Evolutionary conservation across 179 eudicot genomes (phyloP), one percentile per base, ranked within the genome.

Genomic region (Beta corolliflora): DNA sequence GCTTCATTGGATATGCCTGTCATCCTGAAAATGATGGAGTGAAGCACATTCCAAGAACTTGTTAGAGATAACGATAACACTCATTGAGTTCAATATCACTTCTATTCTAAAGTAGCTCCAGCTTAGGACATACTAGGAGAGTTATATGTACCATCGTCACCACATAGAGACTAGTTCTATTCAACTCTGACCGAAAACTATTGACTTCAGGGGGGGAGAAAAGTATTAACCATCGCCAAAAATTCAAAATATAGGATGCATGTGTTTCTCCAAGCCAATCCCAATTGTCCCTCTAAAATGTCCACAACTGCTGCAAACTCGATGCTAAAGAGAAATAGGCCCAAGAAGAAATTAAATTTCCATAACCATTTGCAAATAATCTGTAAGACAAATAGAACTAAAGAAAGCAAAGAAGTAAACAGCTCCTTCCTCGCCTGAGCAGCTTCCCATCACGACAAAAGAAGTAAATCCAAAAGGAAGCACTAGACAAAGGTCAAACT

Each of bases 1-100:
- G 98, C 95, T 69, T 83, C 99, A 89, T 95, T 95, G 70, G 98
- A 95, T 85, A 95, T 94, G 84, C 99, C 70, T 85, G 82, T 95
- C 98, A 89, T 95, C 98, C 99, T 95, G 86, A 81, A 82, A 60
- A 76, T 56, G 23, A 79, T 67, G 14, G 59, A 77, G 56, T 21
- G 3, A 44, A 73, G n/a, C 29, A 72, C 55, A 21, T 60, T 59
- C 31, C 68, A 73, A 25, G 52, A 67, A 25, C 5, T 16, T 21
- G 64, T 36, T 8, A 52, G 12, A 71, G 75, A 12, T 5, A 4
- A 56, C 2, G 55, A 55, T 56, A 8, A 41, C 15, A 74, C 1
- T 5, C 45, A 73, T n/a, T 6, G 16, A 14, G 18, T 0, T 29
- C 55, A 70, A 2, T 0, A 70, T 16, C 45, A 70, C 55, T 70